Evolutionary conservation across 2,329 filamentous ascomycete genomes (phyloP).

Genomic region (Claviceps digitariae): DNA sequence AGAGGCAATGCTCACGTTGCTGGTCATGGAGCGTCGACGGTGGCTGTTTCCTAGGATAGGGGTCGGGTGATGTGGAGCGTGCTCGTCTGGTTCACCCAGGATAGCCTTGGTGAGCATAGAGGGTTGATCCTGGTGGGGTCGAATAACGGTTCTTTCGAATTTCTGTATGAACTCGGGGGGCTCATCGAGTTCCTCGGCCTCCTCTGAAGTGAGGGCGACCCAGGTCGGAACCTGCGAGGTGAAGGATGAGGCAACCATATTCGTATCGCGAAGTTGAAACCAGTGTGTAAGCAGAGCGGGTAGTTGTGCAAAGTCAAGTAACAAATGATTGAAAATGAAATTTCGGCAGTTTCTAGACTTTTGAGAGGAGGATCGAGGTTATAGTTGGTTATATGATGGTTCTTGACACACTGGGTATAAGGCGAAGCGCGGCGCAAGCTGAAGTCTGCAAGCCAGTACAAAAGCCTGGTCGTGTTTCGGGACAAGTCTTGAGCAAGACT

Average conservation of each 20-base stretch:
- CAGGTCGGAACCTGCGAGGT: conserved; percentile 18
- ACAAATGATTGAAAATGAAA: not conserved
- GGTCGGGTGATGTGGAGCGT: conserved; percentile 25
- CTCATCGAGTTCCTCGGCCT: conserved; percentile 72
- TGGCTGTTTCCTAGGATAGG: conserved; percentile 22
- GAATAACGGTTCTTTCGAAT: conserved; percentile 35
- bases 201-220: conserved; percentile 35
- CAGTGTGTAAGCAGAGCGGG: not conserved
- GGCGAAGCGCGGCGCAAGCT: conserved; percentile 10
- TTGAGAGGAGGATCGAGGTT: not conserved
- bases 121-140: conserved; percentile 44
- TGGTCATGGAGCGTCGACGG: conserved; percentile 55
- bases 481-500: conserved; percentile 7
- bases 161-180: conserved; percentile 52
- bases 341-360: not conserved
- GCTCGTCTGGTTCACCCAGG: conserved; percentile 50
- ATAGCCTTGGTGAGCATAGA: conserved; percentile 83
- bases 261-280: not conserved
- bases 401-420: not conserved
- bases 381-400: not conserved
- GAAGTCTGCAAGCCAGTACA: conserved; percentile 14
- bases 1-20: conserved; percentile 67
- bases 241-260: conserved; percentile 14
- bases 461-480: conserved; percentile 9
- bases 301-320: not conserved